Percentiles rank a stretch among this genome's conserved stretches.
Evolutionary conservation across 768 basidiomycete species (phyloP).

Genomic region (Lyophyllum decastes): DNA sequence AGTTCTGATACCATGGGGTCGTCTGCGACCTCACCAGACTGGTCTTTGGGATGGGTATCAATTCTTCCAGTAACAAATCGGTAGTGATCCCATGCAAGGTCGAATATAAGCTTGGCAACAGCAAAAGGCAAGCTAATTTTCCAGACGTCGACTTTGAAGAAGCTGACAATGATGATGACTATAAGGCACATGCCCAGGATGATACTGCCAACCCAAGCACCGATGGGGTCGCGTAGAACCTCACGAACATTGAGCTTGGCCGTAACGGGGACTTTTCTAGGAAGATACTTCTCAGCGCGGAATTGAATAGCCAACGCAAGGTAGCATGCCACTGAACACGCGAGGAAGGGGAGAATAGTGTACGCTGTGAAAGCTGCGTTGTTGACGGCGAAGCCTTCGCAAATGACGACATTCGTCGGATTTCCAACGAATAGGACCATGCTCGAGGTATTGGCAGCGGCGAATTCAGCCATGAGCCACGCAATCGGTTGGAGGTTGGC

Average conservation of each 20-base stretch:
- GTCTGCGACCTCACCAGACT: conserved; percentile 16
- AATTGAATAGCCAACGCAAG: conserved; percentile 60
- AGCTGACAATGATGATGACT: conserved; percentile 76
- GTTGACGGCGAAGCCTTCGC: conserved; percentile 81
- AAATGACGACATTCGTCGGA: conserved; percentile 93
- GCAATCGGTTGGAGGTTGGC: conserved; percentile 56
- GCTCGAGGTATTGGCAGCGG: conserved; percentile 78
- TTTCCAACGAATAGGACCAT: conserved; percentile 85
- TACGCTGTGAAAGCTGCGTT: conserved; percentile 83
- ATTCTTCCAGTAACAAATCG: conserved; percentile 26
- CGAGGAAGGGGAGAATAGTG: conserved; percentile 81
- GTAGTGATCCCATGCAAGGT: conserved; percentile 62
- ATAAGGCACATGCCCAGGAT: conserved; percentile 71
- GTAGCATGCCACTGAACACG: conserved; percentile 62
- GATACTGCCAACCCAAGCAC: conserved; percentile 74
- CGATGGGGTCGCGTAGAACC: conserved; percentile 71
- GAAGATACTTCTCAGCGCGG: conserved; percentile 52
- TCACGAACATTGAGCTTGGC: conserved; percentile 50
- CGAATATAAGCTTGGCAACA: conserved; percentile 67
- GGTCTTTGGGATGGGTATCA: neutral
- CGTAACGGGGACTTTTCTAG: conserved; percentile 38
- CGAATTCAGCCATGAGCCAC: conserved; percentile 78
- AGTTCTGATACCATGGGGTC: conserved; percentile 28
- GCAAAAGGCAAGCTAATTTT: conserved; percentile 86
- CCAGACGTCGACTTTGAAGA: conserved; percentile 83